Evolutionary conservation across 1,284 basidiomycete species (phyloP).

Genomic region (Leccinum pachyderme): DNA sequence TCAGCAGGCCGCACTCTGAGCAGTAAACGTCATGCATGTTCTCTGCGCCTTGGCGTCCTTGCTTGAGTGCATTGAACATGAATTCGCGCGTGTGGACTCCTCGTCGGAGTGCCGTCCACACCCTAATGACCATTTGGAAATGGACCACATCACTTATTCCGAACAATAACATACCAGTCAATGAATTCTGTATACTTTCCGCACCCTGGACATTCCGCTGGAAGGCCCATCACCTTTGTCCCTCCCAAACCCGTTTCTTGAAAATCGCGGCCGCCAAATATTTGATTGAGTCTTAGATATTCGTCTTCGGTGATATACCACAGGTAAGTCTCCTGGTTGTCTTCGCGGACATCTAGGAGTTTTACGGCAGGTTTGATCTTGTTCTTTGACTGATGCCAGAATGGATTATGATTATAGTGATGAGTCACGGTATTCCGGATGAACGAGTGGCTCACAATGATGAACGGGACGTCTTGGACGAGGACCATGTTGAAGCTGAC

Average conservation of each 20-base stretch:
- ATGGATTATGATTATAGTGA: too few species aligned
- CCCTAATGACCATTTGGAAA: constrained; percentile 5
- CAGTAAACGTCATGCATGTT: constrained; percentile 24
- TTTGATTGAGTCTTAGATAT: constrained; percentile 17
- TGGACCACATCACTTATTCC: background rate
- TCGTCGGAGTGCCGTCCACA: constrained; percentile 21
- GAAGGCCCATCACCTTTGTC: constrained; percentile 16
- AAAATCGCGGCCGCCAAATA: constrained; percentile 15
- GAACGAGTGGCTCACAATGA: constrained; percentile 8
- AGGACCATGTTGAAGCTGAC: constrained; percentile 6
- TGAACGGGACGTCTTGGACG: constrained; percentile 13
- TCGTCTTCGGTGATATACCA: constrained; percentile 24
- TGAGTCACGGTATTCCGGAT: background rate
- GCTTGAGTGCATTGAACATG: constrained; percentile 20
- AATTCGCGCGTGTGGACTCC: constrained; percentile 21
- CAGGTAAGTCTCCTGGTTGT: background rate
- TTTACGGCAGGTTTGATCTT: constrained; percentile 15
- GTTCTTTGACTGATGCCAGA: background rate
- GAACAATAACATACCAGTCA: constrained; percentile 11
- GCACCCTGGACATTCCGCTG: constrained; percentile 10
- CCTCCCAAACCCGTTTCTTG: constrained; percentile 18
- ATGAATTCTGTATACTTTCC: constrained; percentile 21
- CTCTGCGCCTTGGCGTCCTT: constrained; percentile 18
- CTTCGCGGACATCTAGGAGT: background rate
- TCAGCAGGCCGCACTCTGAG: constrained; percentile 20